phyloP scores from a whole-genome alignment of 2,329 filamentous ascomycete genomes.

The Scytalidium sp. region DNA sequence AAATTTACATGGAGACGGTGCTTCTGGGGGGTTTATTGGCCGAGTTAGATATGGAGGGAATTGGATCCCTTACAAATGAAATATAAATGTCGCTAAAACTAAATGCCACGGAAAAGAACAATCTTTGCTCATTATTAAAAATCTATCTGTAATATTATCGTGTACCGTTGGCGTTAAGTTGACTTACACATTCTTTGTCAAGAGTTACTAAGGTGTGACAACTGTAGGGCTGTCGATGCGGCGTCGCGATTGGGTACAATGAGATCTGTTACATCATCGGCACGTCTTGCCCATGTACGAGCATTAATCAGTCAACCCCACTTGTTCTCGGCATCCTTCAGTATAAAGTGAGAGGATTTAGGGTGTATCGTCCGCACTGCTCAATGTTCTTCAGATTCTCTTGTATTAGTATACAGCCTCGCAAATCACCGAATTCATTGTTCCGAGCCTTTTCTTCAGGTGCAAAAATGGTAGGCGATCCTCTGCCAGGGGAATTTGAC shows the following conservation, averaged over 20 bases:
- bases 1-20: neutral
- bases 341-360: neutral
- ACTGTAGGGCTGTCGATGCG: no score
- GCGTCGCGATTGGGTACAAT: neutral
- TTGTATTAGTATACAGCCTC: constrained; percentile 2
- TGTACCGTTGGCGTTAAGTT: no score
- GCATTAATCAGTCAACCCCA: neutral
- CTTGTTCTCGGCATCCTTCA: neutral
- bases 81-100: neutral
- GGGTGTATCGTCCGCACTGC: neutral
- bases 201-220: no score
- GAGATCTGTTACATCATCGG: neutral
- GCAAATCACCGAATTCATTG: neutral
- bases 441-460: constrained; percentile 1
- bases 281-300: neutral
- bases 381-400: neutral
- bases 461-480: constrained; percentile 9
- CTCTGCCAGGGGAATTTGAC: no score
- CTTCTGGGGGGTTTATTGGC: neutral
- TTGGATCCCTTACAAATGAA: neutral
- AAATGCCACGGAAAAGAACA: neutral
- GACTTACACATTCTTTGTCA: no score
- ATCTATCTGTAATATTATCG: no score
- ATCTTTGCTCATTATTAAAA: neutral
- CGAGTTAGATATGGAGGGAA: neutral